A percentile compares a stretch with the other conserved stretches of the same genome.
phyloP scores from a whole-genome alignment of 2,329 filamentous ascomycete genomes.

The Paradendryphiella salina region DNA sequence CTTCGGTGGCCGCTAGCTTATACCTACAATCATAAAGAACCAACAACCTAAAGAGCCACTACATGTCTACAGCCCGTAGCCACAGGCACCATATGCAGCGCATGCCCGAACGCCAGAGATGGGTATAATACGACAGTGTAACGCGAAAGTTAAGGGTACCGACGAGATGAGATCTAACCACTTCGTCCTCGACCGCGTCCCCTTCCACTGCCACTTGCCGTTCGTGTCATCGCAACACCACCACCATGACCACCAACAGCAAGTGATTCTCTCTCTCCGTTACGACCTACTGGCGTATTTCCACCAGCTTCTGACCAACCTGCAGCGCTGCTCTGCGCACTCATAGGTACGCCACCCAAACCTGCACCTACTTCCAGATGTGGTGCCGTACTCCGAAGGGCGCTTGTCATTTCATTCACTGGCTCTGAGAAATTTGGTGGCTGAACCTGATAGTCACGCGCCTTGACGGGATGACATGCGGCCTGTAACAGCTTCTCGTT shows the following conservation, averaged over 20 bases:
- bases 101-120: conserved; percentile 14
- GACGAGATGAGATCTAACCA: not conserved
- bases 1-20: too few relatives aligned
- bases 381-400: conserved; percentile 35
- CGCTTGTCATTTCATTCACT: conserved; percentile 39
- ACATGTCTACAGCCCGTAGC: not conserved
- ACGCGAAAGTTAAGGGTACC: not conserved
- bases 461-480: conserved; percentile 39
- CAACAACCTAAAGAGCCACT: not conserved
- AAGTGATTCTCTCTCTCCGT: conserved; percentile 30
- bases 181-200: conserved; percentile 36
- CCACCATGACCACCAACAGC: conserved; percentile 31
- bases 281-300: conserved; percentile 43
- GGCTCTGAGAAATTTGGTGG: conserved; percentile 39
- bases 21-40: not conserved
- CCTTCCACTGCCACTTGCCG: conserved; percentile 45
- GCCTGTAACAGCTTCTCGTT: conserved; percentile 47
- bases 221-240: conserved; percentile 44
- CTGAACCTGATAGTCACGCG: conserved; percentile 43
- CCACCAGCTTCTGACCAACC: conserved; percentile 44
- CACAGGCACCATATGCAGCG: not conserved
- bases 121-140: conserved; percentile 18
- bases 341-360: conserved; percentile 47
- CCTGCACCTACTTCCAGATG: conserved; percentile 39
- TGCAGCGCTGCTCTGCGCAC: conserved; percentile 44